Evolutionary conservation across 1,139 yeast genomes (phyloP).

Genomic region (Nakaseomyces uthaithaninus): DNA sequence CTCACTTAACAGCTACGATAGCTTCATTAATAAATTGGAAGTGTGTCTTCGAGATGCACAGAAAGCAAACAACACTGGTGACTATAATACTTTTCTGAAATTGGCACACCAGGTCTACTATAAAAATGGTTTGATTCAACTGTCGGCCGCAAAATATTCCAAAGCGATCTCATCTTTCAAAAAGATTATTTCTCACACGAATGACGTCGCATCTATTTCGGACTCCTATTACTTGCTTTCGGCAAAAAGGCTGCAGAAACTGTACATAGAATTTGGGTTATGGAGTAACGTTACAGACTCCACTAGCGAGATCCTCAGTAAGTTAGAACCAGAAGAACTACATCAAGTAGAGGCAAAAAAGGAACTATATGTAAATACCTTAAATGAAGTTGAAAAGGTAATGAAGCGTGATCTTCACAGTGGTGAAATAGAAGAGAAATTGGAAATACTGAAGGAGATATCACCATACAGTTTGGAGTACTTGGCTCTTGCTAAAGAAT

Average conservation of each 20-base stretch:
- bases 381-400: neutral
- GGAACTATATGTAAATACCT: neutral
- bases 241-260: constrained; percentile 17
- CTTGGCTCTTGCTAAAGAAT: constrained; percentile 15
- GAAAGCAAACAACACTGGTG: constrained; percentile 3
- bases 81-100: constrained; percentile 3
- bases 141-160: constrained; percentile 24
- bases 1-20: constrained; percentile 8
- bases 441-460: constrained; percentile 6
- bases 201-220: neutral
- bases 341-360: neutral
- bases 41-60: constrained; percentile 12
- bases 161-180: constrained; percentile 24
- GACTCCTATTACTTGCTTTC: constrained; percentile 22
- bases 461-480: constrained; percentile 12
- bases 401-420: neutral
- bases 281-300: constrained; percentile 19
- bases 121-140: constrained; percentile 25
- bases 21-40: constrained; percentile 11
- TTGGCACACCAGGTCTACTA: constrained; percentile 20
- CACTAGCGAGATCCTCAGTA: neutral
- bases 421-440: neutral
- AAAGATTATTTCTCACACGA: constrained; percentile 8
- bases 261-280: constrained; percentile 26
- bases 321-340: neutral